Evolutionary conservation across 2,329 filamentous ascomycete species (phyloP).

Genomic region (Neurospora crassa): DNA sequence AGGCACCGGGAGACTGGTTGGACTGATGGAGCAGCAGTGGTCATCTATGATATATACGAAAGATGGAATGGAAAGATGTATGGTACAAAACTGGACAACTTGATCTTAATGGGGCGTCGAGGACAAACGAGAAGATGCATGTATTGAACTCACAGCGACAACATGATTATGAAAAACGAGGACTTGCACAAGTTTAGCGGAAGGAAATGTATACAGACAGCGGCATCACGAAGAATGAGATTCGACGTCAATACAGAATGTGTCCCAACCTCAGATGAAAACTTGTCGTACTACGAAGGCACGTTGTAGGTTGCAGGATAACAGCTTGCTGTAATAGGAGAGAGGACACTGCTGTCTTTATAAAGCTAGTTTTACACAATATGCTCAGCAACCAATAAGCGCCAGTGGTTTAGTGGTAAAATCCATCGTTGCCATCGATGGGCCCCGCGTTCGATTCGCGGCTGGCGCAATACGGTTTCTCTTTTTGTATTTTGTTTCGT

Average conservation of each 20-base stretch:
- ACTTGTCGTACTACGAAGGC: not conserved
- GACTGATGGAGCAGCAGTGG: not conserved
- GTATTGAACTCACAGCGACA: not conserved
- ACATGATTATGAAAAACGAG: not conserved
- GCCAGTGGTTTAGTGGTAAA: slow-evolving; percentile 42
- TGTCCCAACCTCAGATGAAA: not conserved
- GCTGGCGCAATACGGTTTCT: slow-evolving; percentile 11
- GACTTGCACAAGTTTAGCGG: not conserved
- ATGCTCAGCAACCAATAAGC: not conserved
- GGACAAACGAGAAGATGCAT: not conserved
- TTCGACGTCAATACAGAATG: not conserved
- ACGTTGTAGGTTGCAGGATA: not conserved
- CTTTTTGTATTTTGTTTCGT: not conserved
- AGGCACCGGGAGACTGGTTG: not conserved
- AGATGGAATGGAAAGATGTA: not conserved
- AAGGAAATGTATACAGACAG: not conserved
- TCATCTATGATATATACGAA: not conserved
- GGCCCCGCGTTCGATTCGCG: slow-evolving; percentile 24
- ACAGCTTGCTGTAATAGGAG: not conserved
- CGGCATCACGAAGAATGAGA: not conserved
- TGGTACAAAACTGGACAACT: not conserved
- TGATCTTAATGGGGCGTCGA: not conserved
- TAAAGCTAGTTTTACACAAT: accelerated
- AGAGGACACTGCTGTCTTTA: not conserved
- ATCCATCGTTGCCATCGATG: slow-evolving; percentile 45